A percentile compares a stretch with the other conserved stretches of the same genome.
phyloP scores from a whole-genome alignment of 495 filamentous ascomycete species.

The Aspergillus sparsus region DNA sequence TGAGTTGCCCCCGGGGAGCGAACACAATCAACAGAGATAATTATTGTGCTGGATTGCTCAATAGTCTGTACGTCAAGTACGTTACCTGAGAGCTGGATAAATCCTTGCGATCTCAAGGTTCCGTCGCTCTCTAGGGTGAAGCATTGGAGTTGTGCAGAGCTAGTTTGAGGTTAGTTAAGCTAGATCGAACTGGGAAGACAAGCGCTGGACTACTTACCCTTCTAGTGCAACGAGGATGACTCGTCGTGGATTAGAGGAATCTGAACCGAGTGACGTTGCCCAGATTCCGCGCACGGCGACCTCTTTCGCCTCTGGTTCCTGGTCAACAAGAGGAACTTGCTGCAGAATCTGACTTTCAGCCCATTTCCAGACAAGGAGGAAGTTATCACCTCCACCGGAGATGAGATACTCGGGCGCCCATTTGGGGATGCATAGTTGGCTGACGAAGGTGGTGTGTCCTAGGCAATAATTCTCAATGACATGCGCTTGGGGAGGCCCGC shows the following conservation, averaged over 20 bases:
- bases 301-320: conserved; percentile 26
- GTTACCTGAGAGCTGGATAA: conserved; percentile 57
- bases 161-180: neutral
- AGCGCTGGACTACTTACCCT: conserved; percentile 52
- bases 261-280: conserved; percentile 29
- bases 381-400: conserved; percentile 83
- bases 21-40: conserved; percentile 59
- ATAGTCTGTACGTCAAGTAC: conserved; percentile 55
- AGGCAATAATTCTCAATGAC: conserved; percentile 88
- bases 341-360: conserved; percentile 50
- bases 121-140: conserved; percentile 49
- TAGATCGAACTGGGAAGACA: neutral
- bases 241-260: conserved; percentile 21
- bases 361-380: conserved; percentile 86
- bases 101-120: conserved; percentile 46
- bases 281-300: conserved; percentile 42
- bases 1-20: conserved; percentile 44
- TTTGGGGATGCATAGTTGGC: conserved; percentile 64
- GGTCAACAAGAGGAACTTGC: conserved; percentile 40
- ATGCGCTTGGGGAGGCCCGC: conserved; percentile 78
- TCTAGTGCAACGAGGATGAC: conserved; percentile 65
- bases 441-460: conserved; percentile 82
- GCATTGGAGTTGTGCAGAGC: conserved; percentile 55
- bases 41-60: conserved; percentile 40
- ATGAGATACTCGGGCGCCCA: conserved; percentile 61